Percentiles rank a stretch among this genome's conserved stretches.
Conservation (phyloP, 1,139 yeast species). For the Suhomyces atakaporum region DNA sequence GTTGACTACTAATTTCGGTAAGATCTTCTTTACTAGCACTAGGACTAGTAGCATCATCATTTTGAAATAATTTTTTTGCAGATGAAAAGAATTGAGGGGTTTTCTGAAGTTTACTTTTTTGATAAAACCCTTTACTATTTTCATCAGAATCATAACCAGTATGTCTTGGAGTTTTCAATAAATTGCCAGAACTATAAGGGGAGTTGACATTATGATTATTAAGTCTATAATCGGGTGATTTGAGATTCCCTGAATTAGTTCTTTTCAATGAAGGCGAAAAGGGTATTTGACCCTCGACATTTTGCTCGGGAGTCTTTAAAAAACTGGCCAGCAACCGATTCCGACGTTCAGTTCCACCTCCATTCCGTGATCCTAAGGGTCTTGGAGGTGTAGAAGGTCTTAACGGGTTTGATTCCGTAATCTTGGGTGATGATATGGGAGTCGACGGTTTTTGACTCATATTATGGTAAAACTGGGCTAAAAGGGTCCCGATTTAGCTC, state of each 20-base stretch:
- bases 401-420: conserved; percentile 15
- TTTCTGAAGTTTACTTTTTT: conserved; percentile 31
- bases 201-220: conserved; percentile 28
- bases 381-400: conserved; percentile 36
- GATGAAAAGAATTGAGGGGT: conserved; percentile 48
- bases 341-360: conserved; percentile 14
- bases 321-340: conserved; percentile 26
- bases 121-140: conserved; percentile 3
- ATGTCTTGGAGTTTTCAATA: conserved; percentile 42
- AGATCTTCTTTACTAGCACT: conserved; percentile 32
- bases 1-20: conserved; percentile 41
- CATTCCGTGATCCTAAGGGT: conserved; percentile 13
- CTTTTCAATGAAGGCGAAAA: conserved; percentile 45
- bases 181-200: conserved; percentile 29
- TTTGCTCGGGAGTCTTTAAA: conserved; percentile 38
- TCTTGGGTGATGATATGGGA: conserved; percentile 36
- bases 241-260: conserved; percentile 30
- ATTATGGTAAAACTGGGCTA: conserved; percentile 1
- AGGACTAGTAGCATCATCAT: conserved; percentile 21
- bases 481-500: neutral
- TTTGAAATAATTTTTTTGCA: conserved; percentile 36
- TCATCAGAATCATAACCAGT: conserved; percentile 31
- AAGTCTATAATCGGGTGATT: conserved; percentile 37
- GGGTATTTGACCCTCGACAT: conserved; percentile 25
- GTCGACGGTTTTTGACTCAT: conserved; percentile 37